Percentiles rank a stretch among this genome's conserved stretches.
Evolutionary conservation across 306 rosid species (phyloP).

Genomic region (Chamaecrista fasciculata): DNA sequence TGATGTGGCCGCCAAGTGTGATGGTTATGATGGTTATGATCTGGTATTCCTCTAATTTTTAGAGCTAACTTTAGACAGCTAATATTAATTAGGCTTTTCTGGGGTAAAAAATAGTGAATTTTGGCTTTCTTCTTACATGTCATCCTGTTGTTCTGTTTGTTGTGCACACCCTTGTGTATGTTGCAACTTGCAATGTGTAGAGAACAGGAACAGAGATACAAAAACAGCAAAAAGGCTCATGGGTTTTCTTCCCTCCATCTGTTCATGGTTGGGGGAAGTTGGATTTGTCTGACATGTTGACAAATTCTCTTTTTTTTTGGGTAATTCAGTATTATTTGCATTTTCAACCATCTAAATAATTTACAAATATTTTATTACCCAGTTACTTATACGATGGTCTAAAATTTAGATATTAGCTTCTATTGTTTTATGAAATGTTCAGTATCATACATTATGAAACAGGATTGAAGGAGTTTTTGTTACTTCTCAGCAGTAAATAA

Average conservation of each 20-base stretch:
- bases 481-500: too few species aligned
- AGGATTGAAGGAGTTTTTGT: too few species aligned
- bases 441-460: too few species aligned
- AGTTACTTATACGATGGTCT: too few species aligned
- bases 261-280: neutral
- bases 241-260: neutral
- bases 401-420: too few species aligned
- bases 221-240: neutral
- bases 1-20: slow-evolving; percentile 83
- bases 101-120: slow-evolving; percentile 5
- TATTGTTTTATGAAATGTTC: too few species aligned
- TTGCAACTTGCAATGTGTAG: neutral
- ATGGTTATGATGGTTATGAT: slow-evolving; percentile 97
- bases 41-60: slow-evolving; percentile 59
- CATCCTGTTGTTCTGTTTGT: slow-evolving; percentile 8
- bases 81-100: slow-evolving; percentile 5
- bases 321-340: too few species aligned
- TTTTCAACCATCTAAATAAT: too few species aligned
- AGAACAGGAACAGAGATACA: slow-evolving; percentile 11
- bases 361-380: too few species aligned
- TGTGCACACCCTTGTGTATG: neutral
- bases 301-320: too few species aligned
- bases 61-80: neutral
- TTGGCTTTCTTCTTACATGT: slow-evolving; percentile 20
- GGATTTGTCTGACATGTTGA: neutral